These are phyloP conservation scores for Naganishia antarctica DNA, from an alignment of 768 basidiomycete genomes.

Conservation along the genomic window DNA sequence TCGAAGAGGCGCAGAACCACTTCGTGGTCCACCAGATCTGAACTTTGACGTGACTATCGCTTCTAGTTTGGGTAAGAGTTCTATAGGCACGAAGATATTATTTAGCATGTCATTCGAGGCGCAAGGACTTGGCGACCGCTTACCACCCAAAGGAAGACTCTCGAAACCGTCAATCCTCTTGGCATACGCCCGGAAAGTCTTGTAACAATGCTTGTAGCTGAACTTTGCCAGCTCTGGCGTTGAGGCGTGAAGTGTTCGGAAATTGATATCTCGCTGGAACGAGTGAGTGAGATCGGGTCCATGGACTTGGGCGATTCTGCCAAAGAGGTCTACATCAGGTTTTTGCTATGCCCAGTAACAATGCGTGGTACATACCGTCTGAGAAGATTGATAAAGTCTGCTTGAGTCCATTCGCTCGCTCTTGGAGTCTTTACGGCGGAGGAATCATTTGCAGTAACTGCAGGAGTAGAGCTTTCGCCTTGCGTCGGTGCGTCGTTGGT, in stretches of 20 bases:
- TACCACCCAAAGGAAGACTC: neutral
- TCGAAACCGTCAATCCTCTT: slow-evolving; percentile 18
- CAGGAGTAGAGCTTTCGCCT: neutral
- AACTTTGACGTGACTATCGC: neutral
- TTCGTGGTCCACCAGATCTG: neutral
- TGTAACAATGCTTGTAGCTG: slow-evolving; percentile 21
- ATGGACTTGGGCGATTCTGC: neutral
- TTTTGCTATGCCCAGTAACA: too few species aligned
- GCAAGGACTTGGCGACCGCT: neutral
- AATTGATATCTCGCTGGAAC: slow-evolving; percentile 17
- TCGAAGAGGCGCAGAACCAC: slow-evolving; percentile 3
- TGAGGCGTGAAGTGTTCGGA: slow-evolving; percentile 12
- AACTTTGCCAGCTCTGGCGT: slow-evolving; percentile 14
- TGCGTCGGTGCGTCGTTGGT: neutral
- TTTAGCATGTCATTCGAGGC: neutral
- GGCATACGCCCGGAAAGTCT: slow-evolving; percentile 16
- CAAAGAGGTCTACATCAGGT: neutral
- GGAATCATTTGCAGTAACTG: neutral
- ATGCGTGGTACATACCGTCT: slow-evolving; percentile 19
- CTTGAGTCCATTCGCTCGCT: slow-evolving; percentile 8
- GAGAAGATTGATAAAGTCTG: slow-evolving; percentile 8
- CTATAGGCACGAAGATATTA: neutral
- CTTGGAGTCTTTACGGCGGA: slow-evolving; percentile 3
- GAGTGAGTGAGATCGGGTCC: neutral
- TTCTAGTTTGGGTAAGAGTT: slow-evolving; percentile 13